Conservation (phyloP, 768 basidiomycete genomes). For the Calvatia gigantea region DNA sequence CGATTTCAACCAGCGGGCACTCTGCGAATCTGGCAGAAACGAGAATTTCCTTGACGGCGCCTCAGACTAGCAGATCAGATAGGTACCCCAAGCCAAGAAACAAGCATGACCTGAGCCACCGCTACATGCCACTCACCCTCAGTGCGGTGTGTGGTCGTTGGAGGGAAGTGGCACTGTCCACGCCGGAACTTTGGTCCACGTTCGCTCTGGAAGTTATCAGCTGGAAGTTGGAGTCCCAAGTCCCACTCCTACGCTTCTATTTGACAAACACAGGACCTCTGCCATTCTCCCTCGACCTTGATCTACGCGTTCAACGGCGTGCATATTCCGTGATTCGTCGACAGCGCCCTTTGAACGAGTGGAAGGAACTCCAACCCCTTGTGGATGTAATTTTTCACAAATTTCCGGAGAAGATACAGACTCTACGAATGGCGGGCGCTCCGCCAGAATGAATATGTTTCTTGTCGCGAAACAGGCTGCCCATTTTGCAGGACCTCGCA, state of each 20-base stretch:
- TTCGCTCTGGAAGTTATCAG: neutral
- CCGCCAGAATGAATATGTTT: neutral
- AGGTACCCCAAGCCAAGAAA: neutral
- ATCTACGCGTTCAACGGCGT: neutral
- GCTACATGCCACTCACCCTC: neutral
- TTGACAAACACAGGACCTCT: neutral
- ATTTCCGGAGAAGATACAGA: neutral
- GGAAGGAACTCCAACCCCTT: neutral
- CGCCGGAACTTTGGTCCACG: neutral
- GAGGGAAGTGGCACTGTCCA: neutral
- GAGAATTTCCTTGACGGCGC: neutral
- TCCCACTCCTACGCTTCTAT: constrained; percentile 2
- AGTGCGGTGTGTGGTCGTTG: neutral
- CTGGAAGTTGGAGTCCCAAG: neutral
- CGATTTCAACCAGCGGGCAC: neutral
- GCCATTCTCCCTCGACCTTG: neutral
- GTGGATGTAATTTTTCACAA: neutral
- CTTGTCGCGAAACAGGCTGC: neutral
- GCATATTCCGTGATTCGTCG: neutral
- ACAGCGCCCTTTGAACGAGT: neutral
- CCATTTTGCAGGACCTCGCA: neutral
- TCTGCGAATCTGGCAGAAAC: neutral
- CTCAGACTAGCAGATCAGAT: neutral
- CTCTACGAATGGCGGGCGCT: neutral
- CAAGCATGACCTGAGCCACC: neutral